Base-by-base conservation (phyloP, 2,329 filamentous ascomycete genomes). In the Sporothrix luriei region DNA sequence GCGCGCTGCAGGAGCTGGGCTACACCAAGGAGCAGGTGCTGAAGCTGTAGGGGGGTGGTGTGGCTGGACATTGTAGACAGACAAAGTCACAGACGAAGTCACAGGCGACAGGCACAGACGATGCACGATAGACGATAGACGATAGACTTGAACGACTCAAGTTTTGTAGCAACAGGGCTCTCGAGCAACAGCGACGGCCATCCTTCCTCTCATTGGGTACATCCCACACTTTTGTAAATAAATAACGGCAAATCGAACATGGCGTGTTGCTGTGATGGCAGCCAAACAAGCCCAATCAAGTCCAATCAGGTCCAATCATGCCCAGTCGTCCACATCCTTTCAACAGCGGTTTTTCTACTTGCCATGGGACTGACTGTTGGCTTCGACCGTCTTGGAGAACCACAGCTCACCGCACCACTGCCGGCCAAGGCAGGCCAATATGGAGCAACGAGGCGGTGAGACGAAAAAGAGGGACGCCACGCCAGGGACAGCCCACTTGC, bases 1-100 rank as follows among this genome's bases (percentile, higher is more conserved):
- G 92, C 73, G 84, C 90, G 73, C 84, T 99, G 54, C 88, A 92
- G 84, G 92, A 79, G 73, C 71, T 79, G 65, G 78, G 78, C 62
- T 86, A 85, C 76, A 77, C 73, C 38, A 73, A 79, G 66, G 84
- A 98, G 71, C 95, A 98, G 84, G 94, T 98, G 48, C 97, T 92
- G 85, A 98, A 98, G 87, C 97, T 97, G 77, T 97, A 84, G 52
- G 13, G 19, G 21, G 62, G 29, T 46, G 7, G 19, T 9, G 2
- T 29, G 7, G 11, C 19, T 2, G 19, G 24, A 26, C 51, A 10
- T 24, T 9, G 5, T 54, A 19, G 9, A 55, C 9, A 29, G 21
- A 55, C 24, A 33, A n/a, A n/a, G n/a, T n/a, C n/a, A n/a, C n/a
- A n/a, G n/a, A n/a, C n/a, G n/a, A n/a, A n/a, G n/a, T n/a, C n/a